Conservation (phyloP, 371 early-diverging fungal genomes). For the Mortierella sp. region DNA sequence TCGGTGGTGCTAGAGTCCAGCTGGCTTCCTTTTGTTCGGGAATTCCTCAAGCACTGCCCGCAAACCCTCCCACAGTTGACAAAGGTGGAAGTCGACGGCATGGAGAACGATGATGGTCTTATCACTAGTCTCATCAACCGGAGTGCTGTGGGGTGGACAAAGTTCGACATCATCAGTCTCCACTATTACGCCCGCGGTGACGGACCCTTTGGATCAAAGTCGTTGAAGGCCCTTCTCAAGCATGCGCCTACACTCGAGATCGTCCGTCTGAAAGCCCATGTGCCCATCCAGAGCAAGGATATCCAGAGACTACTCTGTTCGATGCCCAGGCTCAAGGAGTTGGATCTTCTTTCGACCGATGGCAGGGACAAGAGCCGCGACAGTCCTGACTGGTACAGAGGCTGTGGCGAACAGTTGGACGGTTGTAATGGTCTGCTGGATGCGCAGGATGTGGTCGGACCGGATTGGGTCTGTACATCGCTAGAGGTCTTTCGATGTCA, state of each 20-base stretch:
- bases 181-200: no score
- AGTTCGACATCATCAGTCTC: neutral
- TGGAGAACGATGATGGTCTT: neutral
- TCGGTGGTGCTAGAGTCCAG: neutral
- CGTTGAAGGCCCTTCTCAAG: neutral
- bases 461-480: neutral
- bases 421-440: neutral
- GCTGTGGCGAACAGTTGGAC: neutral
- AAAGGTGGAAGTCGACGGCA: neutral
- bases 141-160: neutral
- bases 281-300: no score
- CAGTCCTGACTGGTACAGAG: neutral
- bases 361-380: neutral
- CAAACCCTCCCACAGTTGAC: neutral
- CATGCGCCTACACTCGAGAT: neutral
- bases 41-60: neutral
- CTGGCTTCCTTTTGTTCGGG: neutral
- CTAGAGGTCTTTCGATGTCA: neutral
- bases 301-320: neutral
- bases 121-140: neutral
- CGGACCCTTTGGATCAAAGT: neutral
- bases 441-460: neutral
- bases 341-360: neutral
- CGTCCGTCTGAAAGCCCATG: no score
- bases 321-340: neutral